phyloP scores from a whole-genome alignment of 768 basidiomycete species.

The Rhizopogon vulgaris region DNA sequence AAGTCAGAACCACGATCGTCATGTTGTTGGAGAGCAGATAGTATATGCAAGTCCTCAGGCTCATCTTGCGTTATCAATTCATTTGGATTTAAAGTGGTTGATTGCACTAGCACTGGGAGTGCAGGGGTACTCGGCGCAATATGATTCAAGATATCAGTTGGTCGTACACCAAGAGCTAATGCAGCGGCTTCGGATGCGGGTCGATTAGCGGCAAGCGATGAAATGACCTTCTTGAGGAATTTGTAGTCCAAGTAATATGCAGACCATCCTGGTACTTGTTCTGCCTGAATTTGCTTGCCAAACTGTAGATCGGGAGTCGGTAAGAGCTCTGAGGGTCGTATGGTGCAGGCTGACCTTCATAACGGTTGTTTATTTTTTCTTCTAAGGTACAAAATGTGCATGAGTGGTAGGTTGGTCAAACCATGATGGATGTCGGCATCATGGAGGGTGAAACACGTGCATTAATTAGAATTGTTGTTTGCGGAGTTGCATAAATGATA shows the following conservation, averaged over 20 bases:
- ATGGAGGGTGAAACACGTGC: slow-evolving; percentile 37
- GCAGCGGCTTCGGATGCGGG: slow-evolving; percentile 88
- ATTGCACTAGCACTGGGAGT: slow-evolving; percentile 26
- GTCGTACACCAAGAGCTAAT: slow-evolving; percentile 76
- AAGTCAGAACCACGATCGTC: slow-evolving; percentile 78
- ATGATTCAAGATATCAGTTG: slow-evolving; percentile 42
- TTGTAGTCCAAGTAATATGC: slow-evolving; percentile 97
- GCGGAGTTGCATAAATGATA: neutral
- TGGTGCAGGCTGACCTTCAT: slow-evolving; percentile 24
- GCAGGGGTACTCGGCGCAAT: slow-evolving; percentile 20
- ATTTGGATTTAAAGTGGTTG: slow-evolving; percentile 8
- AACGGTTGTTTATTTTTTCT: slow-evolving; percentile 10
- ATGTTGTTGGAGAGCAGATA: slow-evolving; percentile 57
- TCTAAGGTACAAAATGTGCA: slow-evolving; percentile 2
- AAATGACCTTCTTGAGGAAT: slow-evolving; percentile 96
- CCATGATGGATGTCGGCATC: slow-evolving; percentile 19
- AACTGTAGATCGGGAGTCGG: slow-evolving; percentile 50
- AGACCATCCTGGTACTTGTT: slow-evolving; percentile 97
- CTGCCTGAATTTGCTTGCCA: slow-evolving; percentile 94
- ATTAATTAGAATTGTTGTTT: slow-evolving; percentile 20
- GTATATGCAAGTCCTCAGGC: slow-evolving; percentile 48
- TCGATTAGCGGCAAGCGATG: slow-evolving; percentile 84
- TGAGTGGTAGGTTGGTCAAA: slow-evolving; percentile 13
- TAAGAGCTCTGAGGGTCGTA: neutral
- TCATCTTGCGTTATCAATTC: slow-evolving; percentile 28